phyloP scores from a whole-genome alignment of 768 basidiomycete genomes.

The Lactarius akahatsu region DNA sequence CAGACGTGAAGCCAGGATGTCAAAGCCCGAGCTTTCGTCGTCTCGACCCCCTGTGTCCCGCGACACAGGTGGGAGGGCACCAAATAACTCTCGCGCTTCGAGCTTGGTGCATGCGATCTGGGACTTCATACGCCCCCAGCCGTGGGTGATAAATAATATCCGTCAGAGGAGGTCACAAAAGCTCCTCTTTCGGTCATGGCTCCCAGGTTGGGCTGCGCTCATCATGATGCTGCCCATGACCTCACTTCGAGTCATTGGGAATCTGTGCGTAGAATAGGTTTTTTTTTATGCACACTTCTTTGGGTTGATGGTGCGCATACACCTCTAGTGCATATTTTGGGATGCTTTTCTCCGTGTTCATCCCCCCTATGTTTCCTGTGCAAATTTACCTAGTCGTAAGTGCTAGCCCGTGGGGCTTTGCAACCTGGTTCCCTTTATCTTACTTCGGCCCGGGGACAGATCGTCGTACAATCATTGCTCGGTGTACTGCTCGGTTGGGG shows the following conservation, averaged over 20 bases:
- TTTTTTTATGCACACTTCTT: background rate
- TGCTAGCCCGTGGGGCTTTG: conserved; percentile 32
- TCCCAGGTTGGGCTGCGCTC: conserved; percentile 41
- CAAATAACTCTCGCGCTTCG: background rate
- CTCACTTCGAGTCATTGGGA: conserved; percentile 40
- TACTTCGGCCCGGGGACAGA: conserved; percentile 1
- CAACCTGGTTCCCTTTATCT: conserved; percentile 37
- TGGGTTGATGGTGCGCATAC: background rate
- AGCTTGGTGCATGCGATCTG: conserved; percentile 6
- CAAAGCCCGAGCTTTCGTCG: conserved; percentile 11
- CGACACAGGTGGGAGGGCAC: background rate
- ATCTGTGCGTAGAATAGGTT: conserved; percentile 40
- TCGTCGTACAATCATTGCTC: conserved; percentile 30
- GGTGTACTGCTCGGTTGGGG: conserved; percentile 56
- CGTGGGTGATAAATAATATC: conserved; percentile 42
- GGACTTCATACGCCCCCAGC: conserved; percentile 25
- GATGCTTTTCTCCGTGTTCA: conserved; percentile 11
- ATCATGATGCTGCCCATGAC: conserved; percentile 41
- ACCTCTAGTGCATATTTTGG: conserved; percentile 19
- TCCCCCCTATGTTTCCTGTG: conserved; percentile 24
- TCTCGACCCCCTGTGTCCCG: conserved; percentile 1
- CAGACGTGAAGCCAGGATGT: conserved; percentile 3
- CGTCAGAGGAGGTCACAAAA: conserved; percentile 40
- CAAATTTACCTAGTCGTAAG: conserved; percentile 15
- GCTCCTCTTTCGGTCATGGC: conserved; percentile 42